Conservation (phyloP, 805 yeast species). For the Candida adriatica region DNA sequence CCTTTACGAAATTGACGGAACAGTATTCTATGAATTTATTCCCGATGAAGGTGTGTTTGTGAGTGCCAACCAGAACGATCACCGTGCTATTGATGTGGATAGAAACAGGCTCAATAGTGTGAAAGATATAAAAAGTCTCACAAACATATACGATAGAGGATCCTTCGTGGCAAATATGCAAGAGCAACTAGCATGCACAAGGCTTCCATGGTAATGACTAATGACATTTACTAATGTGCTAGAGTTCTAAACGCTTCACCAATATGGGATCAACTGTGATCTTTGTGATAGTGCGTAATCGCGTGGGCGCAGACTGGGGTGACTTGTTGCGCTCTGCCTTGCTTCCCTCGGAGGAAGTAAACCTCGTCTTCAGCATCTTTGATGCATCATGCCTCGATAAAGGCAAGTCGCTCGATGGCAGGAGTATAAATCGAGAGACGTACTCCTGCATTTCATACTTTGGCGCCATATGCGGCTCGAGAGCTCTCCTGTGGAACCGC, state of each 20-base stretch:
- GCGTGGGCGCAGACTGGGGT: neutral
- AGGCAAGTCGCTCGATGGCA: constrained; percentile 1
- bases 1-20: constrained; percentile 21
- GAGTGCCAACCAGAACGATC: constrained; percentile 16
- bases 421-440: constrained; percentile 2
- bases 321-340: neutral
- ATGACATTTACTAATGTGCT: too few species aligned
- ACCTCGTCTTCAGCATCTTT: constrained; percentile 2
- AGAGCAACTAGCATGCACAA: constrained; percentile 9
- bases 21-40: constrained; percentile 15
- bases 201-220: constrained; percentile 13
- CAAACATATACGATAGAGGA: constrained; percentile 20
- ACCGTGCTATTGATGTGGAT: constrained; percentile 9
- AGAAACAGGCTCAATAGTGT: constrained; percentile 3
- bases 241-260: too few species aligned
- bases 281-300: too few species aligned
- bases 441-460: neutral
- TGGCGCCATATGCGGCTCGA: neutral
- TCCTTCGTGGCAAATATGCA: constrained; percentile 13
- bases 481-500: constrained; percentile 6
- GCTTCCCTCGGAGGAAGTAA: constrained; percentile 1
- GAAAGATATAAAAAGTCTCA: constrained; percentile 9
- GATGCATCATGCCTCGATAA: constrained; percentile 9
- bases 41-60: constrained; percentile 18
- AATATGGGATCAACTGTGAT: too few species aligned